A percentile compares a stretch with the other conserved stretches of the same genome.
These are phyloP conservation scores for Neoarthrinium moseri DNA, from an alignment of 2,329 filamentous ascomycete genomes.

Conservation along the genomic window DNA sequence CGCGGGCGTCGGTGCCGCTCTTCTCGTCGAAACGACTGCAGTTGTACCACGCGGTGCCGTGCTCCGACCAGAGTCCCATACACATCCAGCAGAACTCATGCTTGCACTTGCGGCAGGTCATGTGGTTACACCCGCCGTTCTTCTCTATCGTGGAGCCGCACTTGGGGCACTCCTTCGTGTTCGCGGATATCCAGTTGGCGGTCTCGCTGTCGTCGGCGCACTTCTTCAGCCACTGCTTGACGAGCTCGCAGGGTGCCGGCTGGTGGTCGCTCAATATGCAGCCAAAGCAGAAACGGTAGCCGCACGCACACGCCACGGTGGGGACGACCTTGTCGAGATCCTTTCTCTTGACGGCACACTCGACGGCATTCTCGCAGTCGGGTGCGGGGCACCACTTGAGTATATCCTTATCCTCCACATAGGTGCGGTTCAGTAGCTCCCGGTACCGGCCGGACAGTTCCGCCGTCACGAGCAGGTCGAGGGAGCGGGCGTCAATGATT, in stretches of 20 bases:
- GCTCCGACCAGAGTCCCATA: conserved; percentile 98
- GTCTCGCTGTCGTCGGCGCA: conserved; percentile 98
- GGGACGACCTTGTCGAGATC: conserved; percentile 84
- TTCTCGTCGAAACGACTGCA: conserved; percentile 98
- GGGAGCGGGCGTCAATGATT: conserved; percentile 86
- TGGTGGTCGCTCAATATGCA: conserved; percentile 89
- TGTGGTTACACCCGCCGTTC: conserved; percentile 57
- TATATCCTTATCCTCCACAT: conserved; percentile 93
- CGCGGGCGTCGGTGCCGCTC: conserved; percentile 84
- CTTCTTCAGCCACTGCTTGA: conserved; percentile 96
- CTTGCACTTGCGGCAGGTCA: conserved; percentile 36
- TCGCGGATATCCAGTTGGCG: conserved; percentile 98
- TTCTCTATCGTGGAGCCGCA: conserved; percentile 98
- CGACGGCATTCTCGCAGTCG: conserved; percentile 91
- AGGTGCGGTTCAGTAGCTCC: conserved; percentile 85
- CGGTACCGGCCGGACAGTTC: conserved; percentile 68
- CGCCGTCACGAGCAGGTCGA: conserved; percentile 70
- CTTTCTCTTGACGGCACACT: conserved; percentile 84
- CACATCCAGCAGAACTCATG: conserved; percentile 92
- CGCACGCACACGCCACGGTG: conserved; percentile 82
- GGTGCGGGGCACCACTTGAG: conserved; percentile 98
- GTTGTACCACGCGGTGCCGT: conserved; percentile 99
- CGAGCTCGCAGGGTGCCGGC: conserved; percentile 84
- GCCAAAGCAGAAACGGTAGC: conserved; percentile 91
- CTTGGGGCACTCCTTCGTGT: conserved; percentile 96